Percentiles rank a stretch among this genome's conserved stretches.
phyloP scores from a whole-genome alignment of 1,284 basidiomycete genomes.

The Ustilago vetiveriae region DNA sequence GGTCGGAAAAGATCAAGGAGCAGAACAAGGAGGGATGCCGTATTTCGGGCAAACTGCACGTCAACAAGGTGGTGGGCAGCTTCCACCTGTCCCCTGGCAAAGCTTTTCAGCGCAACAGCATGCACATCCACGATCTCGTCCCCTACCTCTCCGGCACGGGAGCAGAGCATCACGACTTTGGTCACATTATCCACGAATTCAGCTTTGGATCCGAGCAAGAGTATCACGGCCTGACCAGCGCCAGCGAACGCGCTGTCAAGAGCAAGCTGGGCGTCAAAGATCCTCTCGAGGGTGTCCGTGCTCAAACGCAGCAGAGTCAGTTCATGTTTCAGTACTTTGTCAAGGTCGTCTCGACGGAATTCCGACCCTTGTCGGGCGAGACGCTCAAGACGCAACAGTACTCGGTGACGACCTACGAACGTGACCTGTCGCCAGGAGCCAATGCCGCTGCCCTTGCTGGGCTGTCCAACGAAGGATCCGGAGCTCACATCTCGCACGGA shows the following conservation, averaged over 20 bases:
- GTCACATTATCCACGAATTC: constrained; percentile 84
- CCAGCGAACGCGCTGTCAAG: constrained; percentile 68
- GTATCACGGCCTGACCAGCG: constrained; percentile 35
- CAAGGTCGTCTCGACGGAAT: constrained; percentile 72
- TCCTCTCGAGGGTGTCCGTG: constrained; percentile 80
- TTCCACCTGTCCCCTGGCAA: constrained; percentile 76
- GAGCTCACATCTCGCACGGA: constrained; percentile 77
- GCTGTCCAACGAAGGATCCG: constrained; percentile 55
- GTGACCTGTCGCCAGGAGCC: constrained; percentile 72
- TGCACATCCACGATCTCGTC: constrained; percentile 90
- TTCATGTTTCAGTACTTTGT: constrained; percentile 79
- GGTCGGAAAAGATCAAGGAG: constrained; percentile 91
- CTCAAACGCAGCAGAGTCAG: constrained; percentile 71
- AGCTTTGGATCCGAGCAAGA: constrained; percentile 71
- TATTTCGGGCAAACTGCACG: constrained; percentile 85
- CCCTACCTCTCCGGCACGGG: constrained; percentile 77
- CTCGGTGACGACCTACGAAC: constrained; percentile 93
- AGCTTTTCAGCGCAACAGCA: constrained; percentile 86
- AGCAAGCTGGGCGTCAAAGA: constrained; percentile 80
- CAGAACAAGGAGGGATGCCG: constrained; percentile 95
- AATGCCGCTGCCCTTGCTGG: constrained; percentile 33
- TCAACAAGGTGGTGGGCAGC: constrained; percentile 84
- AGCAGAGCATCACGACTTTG: constrained; percentile 76
- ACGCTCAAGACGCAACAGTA: constrained; percentile 84
- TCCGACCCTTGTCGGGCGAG: constrained; percentile 46